Base-by-base conservation (phyloP, 116 monocot species). In the Zostera marina region DNA sequence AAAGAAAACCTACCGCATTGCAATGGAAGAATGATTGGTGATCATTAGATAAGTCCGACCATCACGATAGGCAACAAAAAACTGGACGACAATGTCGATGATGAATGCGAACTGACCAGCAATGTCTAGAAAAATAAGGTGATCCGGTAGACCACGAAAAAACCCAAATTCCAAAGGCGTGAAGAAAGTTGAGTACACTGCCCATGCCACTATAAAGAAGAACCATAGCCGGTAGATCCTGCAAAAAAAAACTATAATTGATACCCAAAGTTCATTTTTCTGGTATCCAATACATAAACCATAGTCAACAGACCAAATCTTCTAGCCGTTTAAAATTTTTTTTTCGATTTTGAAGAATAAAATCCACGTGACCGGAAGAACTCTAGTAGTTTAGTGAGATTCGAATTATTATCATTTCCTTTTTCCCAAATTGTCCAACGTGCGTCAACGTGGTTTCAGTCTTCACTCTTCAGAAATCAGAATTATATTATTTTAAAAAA, bases 151-250 rank as follows among this genome's bases (percentile, higher is more conserved):
- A 0, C 93, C 93, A 9, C 88, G 66, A 77, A 93, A 93, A 73
- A 93, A 93, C 19, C 81, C 93, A 49, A 93, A 93, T 62, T 93
- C 88, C 48, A 93, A 26, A 12, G 93, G 93, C 5, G 93, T 93
- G 81, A 93, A 93, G 74, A 81, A 76, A 47, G 88, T 88, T 0
- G 88, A 88, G 72, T 87, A 88, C 42, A 81, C 70, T 14, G 88
- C 93, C 93, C 81, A 87, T 9, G 72, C 11, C 24, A 93, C 59
- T 68, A 93, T 93, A 54, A 88, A 65, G 47, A 70, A 46, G 22
- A 59, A 77, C 93, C 93, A 93, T 10, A 73, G 8, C 22, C 56
- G 62, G 58, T 81, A 88, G 57, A 68, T 68, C 63, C 93, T 92
- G 73, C 64, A 77, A 9, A 41, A 15, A 21, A 19, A 40, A 58